phyloP scores from a whole-genome alignment of 169 alveolate species.

The Plasmodium reichenowi region DNA sequence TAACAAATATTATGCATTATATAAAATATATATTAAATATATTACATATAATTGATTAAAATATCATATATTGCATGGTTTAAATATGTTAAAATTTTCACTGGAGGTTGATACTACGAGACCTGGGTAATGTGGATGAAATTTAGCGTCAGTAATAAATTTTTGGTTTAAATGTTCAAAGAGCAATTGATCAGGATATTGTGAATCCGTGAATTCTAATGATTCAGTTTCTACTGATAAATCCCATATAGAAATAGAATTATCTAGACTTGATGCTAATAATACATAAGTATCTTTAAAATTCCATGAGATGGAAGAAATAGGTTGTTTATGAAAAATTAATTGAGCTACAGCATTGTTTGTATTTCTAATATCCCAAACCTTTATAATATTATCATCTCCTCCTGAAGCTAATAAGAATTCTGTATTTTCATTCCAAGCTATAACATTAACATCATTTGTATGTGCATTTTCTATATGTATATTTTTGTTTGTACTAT shows the following conservation, averaged over 20 bases:
- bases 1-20: no score
- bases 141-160: slow-evolving; percentile 84
- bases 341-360: slow-evolving; percentile 26
- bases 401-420: slow-evolving; percentile 73
- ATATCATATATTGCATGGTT: slow-evolving; percentile 77
- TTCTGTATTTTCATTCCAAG: slow-evolving; percentile 57
- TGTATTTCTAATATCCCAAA: slow-evolving; percentile 53
- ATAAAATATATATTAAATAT: no score
- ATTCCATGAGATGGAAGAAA: slow-evolving; percentile 84
- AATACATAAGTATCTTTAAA: slow-evolving; percentile 83
- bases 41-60: no score
- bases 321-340: slow-evolving; percentile 43
- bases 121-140: slow-evolving; percentile 85
- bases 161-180: slow-evolving; percentile 86
- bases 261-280: slow-evolving; percentile 81
- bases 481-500: slow-evolving; percentile 4
- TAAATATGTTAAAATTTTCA: slow-evolving; percentile 84
- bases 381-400: slow-evolving; percentile 53
- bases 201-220: slow-evolving; percentile 11
- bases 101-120: slow-evolving; percentile 81
- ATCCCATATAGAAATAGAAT: slow-evolving; percentile 86
- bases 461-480: slow-evolving; percentile 73
- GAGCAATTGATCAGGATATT: slow-evolving; percentile 83
- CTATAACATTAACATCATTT: slow-evolving; percentile 56
- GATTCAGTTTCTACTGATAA: slow-evolving; percentile 83